phyloP scores from a whole-genome alignment of 345 rosid species.

The Salix viminalis region DNA sequence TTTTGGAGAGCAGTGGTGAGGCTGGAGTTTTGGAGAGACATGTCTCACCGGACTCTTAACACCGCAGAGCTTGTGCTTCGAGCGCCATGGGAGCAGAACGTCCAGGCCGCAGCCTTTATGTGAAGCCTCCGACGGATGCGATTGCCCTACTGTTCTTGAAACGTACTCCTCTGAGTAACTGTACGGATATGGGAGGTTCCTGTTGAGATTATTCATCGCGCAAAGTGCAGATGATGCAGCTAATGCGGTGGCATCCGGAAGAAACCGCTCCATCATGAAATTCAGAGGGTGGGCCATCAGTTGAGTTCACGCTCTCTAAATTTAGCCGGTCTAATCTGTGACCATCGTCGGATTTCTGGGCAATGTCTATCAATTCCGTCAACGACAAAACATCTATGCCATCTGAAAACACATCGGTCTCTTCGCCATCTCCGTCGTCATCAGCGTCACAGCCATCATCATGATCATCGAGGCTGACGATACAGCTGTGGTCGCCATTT shows the following conservation, averaged over 20 bases:
- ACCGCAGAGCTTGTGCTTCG: slow-evolving; percentile 64
- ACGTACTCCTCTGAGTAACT: slow-evolving; percentile 25
- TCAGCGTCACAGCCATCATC: slow-evolving; percentile 36
- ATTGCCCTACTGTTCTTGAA: slow-evolving; percentile 7
- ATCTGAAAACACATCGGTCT: slow-evolving; percentile 36
- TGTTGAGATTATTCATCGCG: slow-evolving; percentile 31
- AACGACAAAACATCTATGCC: slow-evolving; percentile 59
- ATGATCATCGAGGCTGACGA: neutral
- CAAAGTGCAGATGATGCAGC: slow-evolving; percentile 51
- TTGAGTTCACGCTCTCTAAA: slow-evolving; percentile 31
- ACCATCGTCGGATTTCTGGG: slow-evolving; percentile 33
- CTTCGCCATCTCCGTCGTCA: slow-evolving; percentile 18
- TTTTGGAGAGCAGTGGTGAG: slow-evolving; percentile 21
- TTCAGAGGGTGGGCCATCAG: slow-evolving; percentile 40
- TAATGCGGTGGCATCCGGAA: slow-evolving; percentile 70
- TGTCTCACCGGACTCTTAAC: slow-evolving; percentile 45
- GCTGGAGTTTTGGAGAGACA: slow-evolving; percentile 18
- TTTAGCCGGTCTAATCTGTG: slow-evolving; percentile 31
- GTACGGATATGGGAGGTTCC: slow-evolving; percentile 26
- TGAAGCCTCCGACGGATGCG: slow-evolving; percentile 25
- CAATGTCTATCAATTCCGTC: slow-evolving; percentile 79
- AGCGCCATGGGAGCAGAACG: slow-evolving; percentile 58
- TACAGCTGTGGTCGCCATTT: neutral
- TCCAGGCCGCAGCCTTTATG: slow-evolving; percentile 68
- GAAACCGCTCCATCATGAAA: slow-evolving; percentile 72